Evolutionary conservation across 2,329 filamentous ascomycete genomes (phyloP).

Genomic region (Calycina herbarum): DNA sequence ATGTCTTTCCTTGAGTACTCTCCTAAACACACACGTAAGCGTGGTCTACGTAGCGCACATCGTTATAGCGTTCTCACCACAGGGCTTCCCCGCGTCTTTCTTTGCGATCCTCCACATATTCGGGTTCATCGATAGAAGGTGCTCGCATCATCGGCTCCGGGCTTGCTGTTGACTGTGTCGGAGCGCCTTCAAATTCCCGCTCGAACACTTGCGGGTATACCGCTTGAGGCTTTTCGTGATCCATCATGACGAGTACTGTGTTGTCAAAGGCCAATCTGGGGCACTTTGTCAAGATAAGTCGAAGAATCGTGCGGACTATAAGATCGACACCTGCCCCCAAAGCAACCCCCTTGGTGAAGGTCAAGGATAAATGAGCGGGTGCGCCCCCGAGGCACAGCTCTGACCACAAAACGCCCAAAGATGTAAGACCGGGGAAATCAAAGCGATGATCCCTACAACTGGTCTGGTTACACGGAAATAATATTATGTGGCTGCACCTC

Average conservation of each 20-base stretch:
- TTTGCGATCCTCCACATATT: slow-evolving; percentile 28
- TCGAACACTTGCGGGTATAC: slow-evolving; percentile 29
- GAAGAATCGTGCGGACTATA: background rate
- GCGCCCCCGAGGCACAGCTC: slow-evolving; percentile 4
- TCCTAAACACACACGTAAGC: slow-evolving; percentile 35
- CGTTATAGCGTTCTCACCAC: slow-evolving; percentile 26
- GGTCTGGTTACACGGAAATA: slow-evolving; percentile 1
- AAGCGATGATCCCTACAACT: slow-evolving; percentile 6
- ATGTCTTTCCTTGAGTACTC: slow-evolving; percentile 43
- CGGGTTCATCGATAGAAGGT: slow-evolving; percentile 29
- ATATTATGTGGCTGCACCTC: slow-evolving; percentile 9
- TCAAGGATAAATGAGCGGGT: slow-evolving; percentile 4
- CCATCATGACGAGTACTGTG: slow-evolving; percentile 24
- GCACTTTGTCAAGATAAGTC: background rate
- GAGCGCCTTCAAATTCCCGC: slow-evolving; percentile 24
- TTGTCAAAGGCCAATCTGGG: background rate
- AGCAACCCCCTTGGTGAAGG: background rate
- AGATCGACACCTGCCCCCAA: slow-evolving; percentile 7
- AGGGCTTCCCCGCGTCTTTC: slow-evolving; percentile 33
- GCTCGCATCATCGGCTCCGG: slow-evolving; percentile 25
- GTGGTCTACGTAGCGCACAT: background rate
- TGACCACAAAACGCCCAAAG: slow-evolving; percentile 6
- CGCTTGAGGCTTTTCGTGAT: slow-evolving; percentile 35
- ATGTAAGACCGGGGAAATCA: slow-evolving; percentile 12
- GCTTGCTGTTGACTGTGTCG: slow-evolving; percentile 25